Conservation (phyloP, 148 eudicot genomes). For the Vaccinium myrtillus region DNA sequence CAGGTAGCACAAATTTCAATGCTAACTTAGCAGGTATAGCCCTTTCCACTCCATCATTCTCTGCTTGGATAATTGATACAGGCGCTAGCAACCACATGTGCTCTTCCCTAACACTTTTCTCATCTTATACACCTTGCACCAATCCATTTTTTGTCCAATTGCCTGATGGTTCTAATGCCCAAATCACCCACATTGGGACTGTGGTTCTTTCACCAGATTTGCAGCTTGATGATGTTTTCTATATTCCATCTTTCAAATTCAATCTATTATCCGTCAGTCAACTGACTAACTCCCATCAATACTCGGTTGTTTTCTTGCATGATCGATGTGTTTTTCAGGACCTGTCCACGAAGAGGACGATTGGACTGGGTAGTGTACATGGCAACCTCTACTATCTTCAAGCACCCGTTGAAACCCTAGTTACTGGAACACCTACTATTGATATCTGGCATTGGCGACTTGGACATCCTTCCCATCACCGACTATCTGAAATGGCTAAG, state of each 20-base stretch:
- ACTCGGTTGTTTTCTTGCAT: not conserved
- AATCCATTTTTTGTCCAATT: not conserved
- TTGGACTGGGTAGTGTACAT: not conserved
- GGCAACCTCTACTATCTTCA: not conserved
- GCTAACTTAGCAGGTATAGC: too few relatives aligned
- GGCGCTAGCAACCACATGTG: too few relatives aligned
- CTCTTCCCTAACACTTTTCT: too few relatives aligned
- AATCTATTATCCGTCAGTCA: not conserved
- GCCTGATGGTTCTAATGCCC: not conserved
- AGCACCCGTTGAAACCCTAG: not conserved
- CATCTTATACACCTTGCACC: not conserved
- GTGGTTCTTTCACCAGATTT: not conserved
- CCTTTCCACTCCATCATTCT: too few relatives aligned
- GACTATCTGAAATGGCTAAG: not conserved
- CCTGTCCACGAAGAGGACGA: not conserved
- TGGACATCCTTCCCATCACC: not conserved
- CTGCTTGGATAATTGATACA: too few relatives aligned
- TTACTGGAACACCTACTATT: not conserved
- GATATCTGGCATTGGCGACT: not conserved
- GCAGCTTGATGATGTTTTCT: not conserved
- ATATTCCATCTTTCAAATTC: not conserved
- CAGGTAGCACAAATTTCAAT: too few relatives aligned
- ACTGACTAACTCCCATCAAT: not conserved
- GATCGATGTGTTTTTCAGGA: not conserved
- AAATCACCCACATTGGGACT: not conserved